phyloP scores from a whole-genome alignment of 495 filamentous ascomycete genomes.

The Penicillium odoratum region DNA sequence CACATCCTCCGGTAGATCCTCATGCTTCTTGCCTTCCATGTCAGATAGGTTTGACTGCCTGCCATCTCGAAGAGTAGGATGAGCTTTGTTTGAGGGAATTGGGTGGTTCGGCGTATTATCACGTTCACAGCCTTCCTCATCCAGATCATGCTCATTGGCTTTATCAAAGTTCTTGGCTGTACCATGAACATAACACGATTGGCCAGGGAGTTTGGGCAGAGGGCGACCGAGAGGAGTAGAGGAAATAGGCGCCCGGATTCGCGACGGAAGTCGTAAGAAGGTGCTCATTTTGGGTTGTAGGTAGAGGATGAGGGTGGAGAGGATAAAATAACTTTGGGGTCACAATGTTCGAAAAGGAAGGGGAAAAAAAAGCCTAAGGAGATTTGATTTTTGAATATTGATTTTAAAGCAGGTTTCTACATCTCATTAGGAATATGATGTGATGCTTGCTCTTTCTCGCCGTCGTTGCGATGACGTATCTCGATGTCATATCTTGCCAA shows the following conservation, averaged over 20 bases:
- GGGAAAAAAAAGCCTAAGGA: neutral
- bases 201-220: neutral
- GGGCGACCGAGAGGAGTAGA: constrained; percentile 5
- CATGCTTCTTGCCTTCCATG: constrained; percentile 24
- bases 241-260: constrained; percentile 1
- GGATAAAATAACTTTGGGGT: neutral
- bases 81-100: constrained; percentile 40
- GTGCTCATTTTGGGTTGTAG: constrained; percentile 7
- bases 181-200: neutral
- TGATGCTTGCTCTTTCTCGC: neutral
- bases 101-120: constrained; percentile 17
- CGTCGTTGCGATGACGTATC: constrained; percentile 17
- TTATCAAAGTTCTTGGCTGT: constrained; percentile 1
- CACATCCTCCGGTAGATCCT: constrained; percentile 40
- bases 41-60: constrained; percentile 35
- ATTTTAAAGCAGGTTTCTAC: constrained; percentile 10
- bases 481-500: constrained; percentile 23
- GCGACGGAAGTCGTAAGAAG: constrained; percentile 3
- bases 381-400: neutral
- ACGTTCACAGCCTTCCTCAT: neutral
- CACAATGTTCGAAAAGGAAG: neutral
- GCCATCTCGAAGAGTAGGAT: constrained; percentile 37
- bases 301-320: neutral
- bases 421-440: neutral
- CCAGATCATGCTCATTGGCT: neutral